Percentiles rank a stretch among this genome's conserved stretches.
Conservation (phyloP, 768 basidiomycete genomes). For the Mycena pura region DNA sequence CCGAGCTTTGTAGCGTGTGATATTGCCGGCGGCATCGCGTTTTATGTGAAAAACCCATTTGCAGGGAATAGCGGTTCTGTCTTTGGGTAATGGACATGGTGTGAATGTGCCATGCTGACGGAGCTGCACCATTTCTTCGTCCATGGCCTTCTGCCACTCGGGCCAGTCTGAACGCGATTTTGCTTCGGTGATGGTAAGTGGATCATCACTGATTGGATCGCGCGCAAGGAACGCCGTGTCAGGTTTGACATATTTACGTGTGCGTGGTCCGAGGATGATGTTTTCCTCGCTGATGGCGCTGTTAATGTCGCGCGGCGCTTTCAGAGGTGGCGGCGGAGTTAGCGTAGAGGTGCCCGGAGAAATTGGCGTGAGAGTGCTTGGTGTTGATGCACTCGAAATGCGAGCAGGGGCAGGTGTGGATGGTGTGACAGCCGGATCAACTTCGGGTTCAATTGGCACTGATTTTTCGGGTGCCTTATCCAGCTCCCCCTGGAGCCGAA, state of each 20-base stretch:
- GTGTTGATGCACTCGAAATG: neutral
- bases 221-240: neutral
- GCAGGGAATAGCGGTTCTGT: slow-evolving; percentile 20
- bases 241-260: neutral
- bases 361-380: neutral
- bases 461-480: neutral
- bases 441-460: neutral
- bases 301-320: slow-evolving; percentile 7
- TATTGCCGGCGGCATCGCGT: slow-evolving; percentile 34
- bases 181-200: slow-evolving; percentile 18
- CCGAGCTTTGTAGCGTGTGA: slow-evolving; percentile 35
- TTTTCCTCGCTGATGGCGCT: slow-evolving; percentile 4
- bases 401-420: neutral
- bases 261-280: slow-evolving; percentile 29
- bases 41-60: slow-evolving; percentile 40
- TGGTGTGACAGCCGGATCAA: too few species aligned
- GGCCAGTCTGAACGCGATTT: slow-evolving; percentile 29
- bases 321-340: neutral
- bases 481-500: slow-evolving; percentile 13
- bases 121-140: slow-evolving; percentile 20
- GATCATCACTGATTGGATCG: slow-evolving; percentile 7
- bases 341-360: neutral
- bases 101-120: slow-evolving; percentile 27
- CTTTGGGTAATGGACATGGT: slow-evolving; percentile 17
- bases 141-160: slow-evolving; percentile 23